Conservation (phyloP, 768 basidiomycete genomes). For the Dioszegia hungarica region DNA sequence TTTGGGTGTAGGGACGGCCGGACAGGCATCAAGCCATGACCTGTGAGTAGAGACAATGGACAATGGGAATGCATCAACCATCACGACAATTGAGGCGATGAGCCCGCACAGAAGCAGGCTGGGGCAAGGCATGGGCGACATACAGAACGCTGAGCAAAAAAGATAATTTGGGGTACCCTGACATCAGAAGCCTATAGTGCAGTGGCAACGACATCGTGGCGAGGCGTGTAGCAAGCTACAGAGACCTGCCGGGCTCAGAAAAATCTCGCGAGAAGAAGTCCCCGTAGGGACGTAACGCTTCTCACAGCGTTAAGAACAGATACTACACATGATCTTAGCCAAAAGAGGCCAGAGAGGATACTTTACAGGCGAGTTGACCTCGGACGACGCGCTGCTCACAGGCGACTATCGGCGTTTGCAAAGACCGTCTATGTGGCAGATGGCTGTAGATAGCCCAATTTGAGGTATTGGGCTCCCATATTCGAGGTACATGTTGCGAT, state of each 20-base stretch:
- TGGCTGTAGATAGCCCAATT: no score
- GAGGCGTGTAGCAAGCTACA: slow-evolving; percentile 37
- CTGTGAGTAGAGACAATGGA: no score
- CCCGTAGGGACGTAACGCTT: slow-evolving; percentile 31
- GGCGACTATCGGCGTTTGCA: not conserved
- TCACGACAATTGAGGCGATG: no score
- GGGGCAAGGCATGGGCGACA: not conserved
- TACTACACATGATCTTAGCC: slow-evolving; percentile 49
- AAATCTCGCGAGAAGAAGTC: slow-evolving; percentile 30
- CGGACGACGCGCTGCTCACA: no score
- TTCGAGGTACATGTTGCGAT: no score
- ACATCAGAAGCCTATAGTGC: slow-evolving; percentile 45
- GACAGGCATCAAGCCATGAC: no score
- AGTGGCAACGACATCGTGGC: slow-evolving; percentile 38
- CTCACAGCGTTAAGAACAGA: slow-evolving; percentile 45
- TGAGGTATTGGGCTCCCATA: no score
- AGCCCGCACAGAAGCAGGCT: no score
- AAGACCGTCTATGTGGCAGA: not conserved
- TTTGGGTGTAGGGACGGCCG: no score
- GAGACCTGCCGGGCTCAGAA: slow-evolving; percentile 26
- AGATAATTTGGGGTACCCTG: slow-evolving; percentile 21
- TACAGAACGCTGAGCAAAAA: not conserved
- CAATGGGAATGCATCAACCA: no score
- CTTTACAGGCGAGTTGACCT: not conserved
- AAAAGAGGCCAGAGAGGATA: slow-evolving; percentile 49